Percentiles rank a stretch among this genome's conserved stretches.
phyloP scores from a whole-genome alignment of 1,139 yeast species.

The Magnusiomyces fungicola region DNA sequence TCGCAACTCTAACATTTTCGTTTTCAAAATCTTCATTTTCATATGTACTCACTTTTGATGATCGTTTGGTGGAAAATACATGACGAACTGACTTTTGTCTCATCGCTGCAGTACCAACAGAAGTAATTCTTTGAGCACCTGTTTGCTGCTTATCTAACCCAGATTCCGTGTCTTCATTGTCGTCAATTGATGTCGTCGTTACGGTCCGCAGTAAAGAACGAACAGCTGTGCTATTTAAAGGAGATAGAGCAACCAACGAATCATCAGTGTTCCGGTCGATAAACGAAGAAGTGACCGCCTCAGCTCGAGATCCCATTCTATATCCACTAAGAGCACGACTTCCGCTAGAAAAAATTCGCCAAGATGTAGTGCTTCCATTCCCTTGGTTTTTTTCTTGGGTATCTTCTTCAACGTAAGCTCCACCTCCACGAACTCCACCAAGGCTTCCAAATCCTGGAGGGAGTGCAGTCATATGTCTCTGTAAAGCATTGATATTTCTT shows the following conservation, averaged over 20 bases:
- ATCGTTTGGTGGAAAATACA: too few relatives aligned
- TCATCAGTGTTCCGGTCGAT: background rate
- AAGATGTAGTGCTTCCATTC: background rate
- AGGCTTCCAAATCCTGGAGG: background rate
- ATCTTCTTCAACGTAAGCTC: background rate
- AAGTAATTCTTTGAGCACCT: too few relatives aligned
- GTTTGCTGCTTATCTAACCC: too few relatives aligned
- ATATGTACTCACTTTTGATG: too few relatives aligned
- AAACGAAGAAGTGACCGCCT: background rate
- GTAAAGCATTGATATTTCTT: background rate
- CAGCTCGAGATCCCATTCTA: background rate
- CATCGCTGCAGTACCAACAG: too few relatives aligned
- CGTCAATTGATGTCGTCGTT: too few relatives aligned
- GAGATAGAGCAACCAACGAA: too few relatives aligned
- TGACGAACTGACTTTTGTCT: too few relatives aligned
- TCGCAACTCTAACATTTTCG: background rate
- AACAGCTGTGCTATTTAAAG: too few relatives aligned
- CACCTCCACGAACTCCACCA: background rate
- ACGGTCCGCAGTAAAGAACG: too few relatives aligned
- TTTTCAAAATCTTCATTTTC: background rate
- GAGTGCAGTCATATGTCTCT: background rate
- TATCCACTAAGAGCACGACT: background rate
- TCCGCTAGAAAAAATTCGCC: background rate
- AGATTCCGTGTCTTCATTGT: too few relatives aligned
- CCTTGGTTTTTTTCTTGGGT: too few relatives aligned